These are phyloP conservation scores for Xylaria sp. DNA, from an alignment of 495 filamentous ascomycete genomes.

Conservation along the genomic window DNA sequence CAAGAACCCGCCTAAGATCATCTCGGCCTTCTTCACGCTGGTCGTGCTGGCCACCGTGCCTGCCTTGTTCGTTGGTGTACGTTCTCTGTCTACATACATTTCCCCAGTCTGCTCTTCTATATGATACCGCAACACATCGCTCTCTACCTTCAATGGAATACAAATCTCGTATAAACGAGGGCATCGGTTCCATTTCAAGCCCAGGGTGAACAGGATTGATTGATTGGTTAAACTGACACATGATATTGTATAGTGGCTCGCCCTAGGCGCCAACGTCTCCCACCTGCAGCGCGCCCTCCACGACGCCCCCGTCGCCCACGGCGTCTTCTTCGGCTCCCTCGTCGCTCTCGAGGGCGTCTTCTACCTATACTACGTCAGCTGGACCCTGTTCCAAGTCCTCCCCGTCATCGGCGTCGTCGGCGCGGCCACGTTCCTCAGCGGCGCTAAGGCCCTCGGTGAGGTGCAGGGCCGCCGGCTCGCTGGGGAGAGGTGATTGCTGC, in stretches of 20 bases:
- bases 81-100: constrained; percentile 44
- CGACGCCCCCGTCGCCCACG: constrained; percentile 77
- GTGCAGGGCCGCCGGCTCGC: constrained; percentile 86
- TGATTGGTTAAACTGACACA: constrained; percentile 27
- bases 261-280: constrained; percentile 83
- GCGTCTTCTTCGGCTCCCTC: constrained; percentile 82
- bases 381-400: constrained; percentile 91
- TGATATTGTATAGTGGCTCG: constrained; percentile 65
- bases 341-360: constrained; percentile 88
- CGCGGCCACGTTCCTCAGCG: constrained; percentile 80
- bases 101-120: background rate
- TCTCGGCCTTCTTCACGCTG: constrained; percentile 78
- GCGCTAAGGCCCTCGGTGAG: constrained; percentile 89
- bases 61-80: constrained; percentile 71
- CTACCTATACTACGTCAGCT: constrained; percentile 91
- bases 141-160: too few relatives aligned
- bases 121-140: background rate
- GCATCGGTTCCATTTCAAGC: too few relatives aligned
- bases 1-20: constrained; percentile 79
- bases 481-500: constrained; percentile 66
- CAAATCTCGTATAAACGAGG: too few relatives aligned
- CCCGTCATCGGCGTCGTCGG: constrained; percentile 73
- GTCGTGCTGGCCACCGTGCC: constrained; percentile 76
- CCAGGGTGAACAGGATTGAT: background rate
- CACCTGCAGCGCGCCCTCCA: constrained; percentile 77